Evolutionary conservation across 345 rosid genomes (phyloP), one percentile per base, ranked within the genome.

Genomic region (Brassica cretica): DNA sequence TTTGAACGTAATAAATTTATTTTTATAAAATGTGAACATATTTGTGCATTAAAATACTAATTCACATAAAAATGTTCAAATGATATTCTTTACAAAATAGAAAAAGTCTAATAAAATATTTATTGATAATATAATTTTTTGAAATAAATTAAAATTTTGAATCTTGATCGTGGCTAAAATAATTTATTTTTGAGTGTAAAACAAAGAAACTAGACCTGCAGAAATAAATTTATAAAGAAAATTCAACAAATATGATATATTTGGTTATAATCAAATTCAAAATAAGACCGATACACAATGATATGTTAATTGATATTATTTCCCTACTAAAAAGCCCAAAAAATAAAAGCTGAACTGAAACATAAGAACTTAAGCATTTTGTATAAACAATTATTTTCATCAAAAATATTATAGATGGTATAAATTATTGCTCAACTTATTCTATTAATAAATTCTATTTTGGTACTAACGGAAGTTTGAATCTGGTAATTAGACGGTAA

Each of bases 401-500:
- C 10, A 53, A 51, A 51, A 6, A 53, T 53, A 16, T 16, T 15
- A 16, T 53, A 53, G 19, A 53, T 53, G 59, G 7, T 53, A 5
- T 16, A 53, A 53, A 53, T 56, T 56, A 18, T 56, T 56, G 25
- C 55, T 39, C 21, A 11, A 19, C 15, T 25, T 46, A 8, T 25
- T 30, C 3, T 16, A 30, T 8, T 70, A 12, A 18, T 8, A 37
- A 37, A 4, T 37, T 71, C 3, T 63, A 16, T 18, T 63, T 29
- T 41, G 35, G 44, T 37, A 49, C 24, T 73, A 49, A 49, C 2
- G 1, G 25, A 75, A 11, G 16, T 8, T 29, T 46, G 4, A 44
- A 69, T 69, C 14, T 49, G 25, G 35, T 61, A 46, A 18, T 5
- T 51, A 62, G 30, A 56, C 27, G 61, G 72, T 64, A 14, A 71